A percentile compares a stretch with the other conserved stretches of the same genome.
Conservation (phyloP, 495 filamentous ascomycete genomes). For the Trypethelium eluteriae region DNA sequence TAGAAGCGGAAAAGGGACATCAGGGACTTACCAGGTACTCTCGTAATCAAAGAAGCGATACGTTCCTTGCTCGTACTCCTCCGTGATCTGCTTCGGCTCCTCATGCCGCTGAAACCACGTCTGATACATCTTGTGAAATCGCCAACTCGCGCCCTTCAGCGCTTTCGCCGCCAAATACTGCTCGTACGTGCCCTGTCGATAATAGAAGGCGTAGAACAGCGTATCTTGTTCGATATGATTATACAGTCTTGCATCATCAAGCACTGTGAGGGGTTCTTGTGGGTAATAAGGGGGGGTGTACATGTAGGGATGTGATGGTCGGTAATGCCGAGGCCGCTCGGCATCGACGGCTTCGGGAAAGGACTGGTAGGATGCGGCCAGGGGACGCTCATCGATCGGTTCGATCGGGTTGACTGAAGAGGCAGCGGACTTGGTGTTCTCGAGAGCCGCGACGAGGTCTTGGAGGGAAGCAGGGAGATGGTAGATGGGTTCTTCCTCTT, state of each 20-base stretch:
- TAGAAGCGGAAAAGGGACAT: background rate
- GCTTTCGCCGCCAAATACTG: slow-evolving; percentile 95
- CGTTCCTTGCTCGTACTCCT: slow-evolving; percentile 96
- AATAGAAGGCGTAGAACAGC: slow-evolving; percentile 99
- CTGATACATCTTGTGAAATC: slow-evolving; percentile 98
- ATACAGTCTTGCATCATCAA: slow-evolving; percentile 85
- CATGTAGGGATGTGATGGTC: slow-evolving; percentile 63
- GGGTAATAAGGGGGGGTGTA: slow-evolving; percentile 81
- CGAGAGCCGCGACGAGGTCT: slow-evolving; percentile 84
- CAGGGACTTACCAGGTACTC: slow-evolving; percentile 79
- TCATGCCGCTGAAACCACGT: slow-evolving; percentile 99
- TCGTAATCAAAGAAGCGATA: slow-evolving; percentile 99
- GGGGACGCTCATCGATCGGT: slow-evolving; percentile 47
- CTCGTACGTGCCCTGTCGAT: slow-evolving; percentile 90
- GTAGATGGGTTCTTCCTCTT: slow-evolving; percentile 78
- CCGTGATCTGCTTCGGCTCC: slow-evolving; percentile 95
- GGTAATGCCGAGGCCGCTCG: slow-evolving; percentile 74
- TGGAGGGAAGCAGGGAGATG: slow-evolving; percentile 86
- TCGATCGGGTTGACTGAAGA: slow-evolving; percentile 24
- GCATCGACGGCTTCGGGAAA: slow-evolving; percentile 70
- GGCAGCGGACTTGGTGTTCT: slow-evolving; percentile 58
- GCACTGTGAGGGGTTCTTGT: slow-evolving; percentile 78
- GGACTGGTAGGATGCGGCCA: slow-evolving; percentile 59
- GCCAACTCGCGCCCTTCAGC: slow-evolving; percentile 92
- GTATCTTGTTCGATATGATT: slow-evolving; percentile 86